These are phyloP conservation scores for Umbelopsis vinacea DNA, from an alignment of 192 early-diverging fungal genomes.

Conservation along the genomic window DNA sequence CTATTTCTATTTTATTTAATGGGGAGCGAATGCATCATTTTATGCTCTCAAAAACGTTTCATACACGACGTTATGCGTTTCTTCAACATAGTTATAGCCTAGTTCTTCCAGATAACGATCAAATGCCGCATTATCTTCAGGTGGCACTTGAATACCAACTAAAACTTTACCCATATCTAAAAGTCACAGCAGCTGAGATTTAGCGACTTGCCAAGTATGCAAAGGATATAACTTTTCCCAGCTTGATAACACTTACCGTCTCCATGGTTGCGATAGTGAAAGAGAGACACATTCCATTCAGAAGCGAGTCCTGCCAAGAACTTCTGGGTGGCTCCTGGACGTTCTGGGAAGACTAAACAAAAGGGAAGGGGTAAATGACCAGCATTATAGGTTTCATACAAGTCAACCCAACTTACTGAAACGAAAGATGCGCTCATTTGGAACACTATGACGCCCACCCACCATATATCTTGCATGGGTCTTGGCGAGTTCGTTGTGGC, in stretches of 20 bases:
- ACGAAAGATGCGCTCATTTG: conserved; percentile 89
- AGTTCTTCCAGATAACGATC: conserved; percentile 80
- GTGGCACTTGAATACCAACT: conserved; percentile 91
- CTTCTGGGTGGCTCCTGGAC: conserved; percentile 88
- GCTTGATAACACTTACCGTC: conserved; percentile 48
- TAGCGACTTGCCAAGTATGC: background rate
- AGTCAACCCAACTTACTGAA: conserved; percentile 55
- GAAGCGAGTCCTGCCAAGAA: conserved; percentile 77
- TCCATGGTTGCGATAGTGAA: conserved; percentile 98
- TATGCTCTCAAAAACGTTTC: conserved; percentile 72
- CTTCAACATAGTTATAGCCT: conserved; percentile 88
- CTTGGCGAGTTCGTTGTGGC: conserved; percentile 94
- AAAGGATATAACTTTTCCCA: background rate
- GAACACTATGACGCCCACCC: conserved; percentile 76
- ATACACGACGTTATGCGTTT: conserved; percentile 90
- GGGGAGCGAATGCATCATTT: background rate
- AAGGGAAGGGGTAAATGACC: background rate
- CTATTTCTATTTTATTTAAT: background rate
- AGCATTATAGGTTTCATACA: background rate
- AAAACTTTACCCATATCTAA: conserved; percentile 92
- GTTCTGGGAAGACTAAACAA: conserved; percentile 83
- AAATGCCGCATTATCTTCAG: conserved; percentile 63
- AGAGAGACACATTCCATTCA: conserved; percentile 83
- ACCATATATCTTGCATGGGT: conserved; percentile 94
- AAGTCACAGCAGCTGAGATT: background rate